Percentiles rank a stretch among this genome's conserved stretches.
These are phyloP conservation scores for Dactylellina cionopaga DNA, from an alignment of 2,329 filamentous ascomycete genomes.

Conservation along the genomic window DNA sequence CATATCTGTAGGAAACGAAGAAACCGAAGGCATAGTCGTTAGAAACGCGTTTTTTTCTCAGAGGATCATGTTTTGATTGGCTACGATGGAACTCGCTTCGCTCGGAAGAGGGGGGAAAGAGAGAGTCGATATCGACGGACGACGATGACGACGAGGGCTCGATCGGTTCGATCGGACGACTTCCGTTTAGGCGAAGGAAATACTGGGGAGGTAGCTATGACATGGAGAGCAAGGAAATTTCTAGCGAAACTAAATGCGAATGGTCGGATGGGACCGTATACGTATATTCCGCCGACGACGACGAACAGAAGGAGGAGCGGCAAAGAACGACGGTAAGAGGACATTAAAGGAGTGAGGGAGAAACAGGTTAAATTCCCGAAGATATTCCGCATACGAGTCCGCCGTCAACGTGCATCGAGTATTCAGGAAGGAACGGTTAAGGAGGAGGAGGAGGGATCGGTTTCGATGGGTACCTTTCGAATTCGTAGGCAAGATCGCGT, in stretches of 20 bases:
- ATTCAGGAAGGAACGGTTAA: conserved; percentile 54
- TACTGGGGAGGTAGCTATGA: conserved; percentile 53
- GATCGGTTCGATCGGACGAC: conserved; percentile 53
- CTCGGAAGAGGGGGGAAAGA: conserved; percentile 46
- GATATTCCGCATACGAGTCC: conserved; percentile 46
- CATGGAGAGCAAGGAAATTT: conserved; percentile 48
- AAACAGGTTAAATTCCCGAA: conserved; percentile 39
- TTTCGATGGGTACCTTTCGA: conserved; percentile 58
- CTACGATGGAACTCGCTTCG: conserved; percentile 48
- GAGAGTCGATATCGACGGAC: conserved; percentile 53
- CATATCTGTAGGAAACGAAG: conserved; percentile 74
- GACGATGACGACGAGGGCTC: conserved; percentile 55
- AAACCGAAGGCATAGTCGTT: conserved; percentile 65
- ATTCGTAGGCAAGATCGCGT: conserved; percentile 79
- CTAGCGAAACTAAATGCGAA: conserved; percentile 53
- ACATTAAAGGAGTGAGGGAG: conserved; percentile 52
- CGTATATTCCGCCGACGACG: conserved; percentile 55
- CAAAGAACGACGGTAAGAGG: conserved; percentile 31
- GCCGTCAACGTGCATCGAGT: conserved; percentile 53
- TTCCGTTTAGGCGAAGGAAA: conserved; percentile 49
- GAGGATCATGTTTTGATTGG: conserved; percentile 34
- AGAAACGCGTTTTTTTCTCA: conserved; percentile 58
- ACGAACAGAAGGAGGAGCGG: conserved; percentile 13
- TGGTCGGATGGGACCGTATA: conserved; percentile 55
- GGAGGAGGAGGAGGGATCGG: conserved; percentile 53